Percentiles rank a stretch among this genome's conserved stretches.
phyloP scores from a whole-genome alignment of 768 basidiomycete genomes.

The Clavaria fumosa region DNA sequence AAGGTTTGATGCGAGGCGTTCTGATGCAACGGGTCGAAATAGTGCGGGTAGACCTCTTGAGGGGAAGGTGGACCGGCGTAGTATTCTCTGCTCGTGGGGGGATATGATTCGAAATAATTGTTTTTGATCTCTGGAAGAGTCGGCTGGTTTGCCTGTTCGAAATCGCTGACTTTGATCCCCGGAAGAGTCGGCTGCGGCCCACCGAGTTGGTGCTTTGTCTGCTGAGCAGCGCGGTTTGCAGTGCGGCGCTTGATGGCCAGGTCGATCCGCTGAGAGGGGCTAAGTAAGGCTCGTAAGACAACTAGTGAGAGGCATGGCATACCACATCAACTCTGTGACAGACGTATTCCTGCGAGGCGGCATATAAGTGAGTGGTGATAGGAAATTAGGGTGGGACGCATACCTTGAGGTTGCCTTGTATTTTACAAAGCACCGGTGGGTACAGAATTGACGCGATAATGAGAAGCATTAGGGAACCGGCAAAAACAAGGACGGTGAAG shows the following conservation, averaged over 20 bases:
- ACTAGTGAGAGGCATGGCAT: slow-evolving; percentile 6
- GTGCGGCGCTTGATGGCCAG: slow-evolving; percentile 86
- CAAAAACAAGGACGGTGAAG: slow-evolving; percentile 81
- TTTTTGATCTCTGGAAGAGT: too few relatives aligned
- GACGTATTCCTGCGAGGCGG: slow-evolving; percentile 64
- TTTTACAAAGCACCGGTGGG: slow-evolving; percentile 87
- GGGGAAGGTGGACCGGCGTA: too few relatives aligned
- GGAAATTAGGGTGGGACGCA: too few relatives aligned
- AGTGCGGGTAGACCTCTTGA: too few relatives aligned
- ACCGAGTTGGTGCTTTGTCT: too few relatives aligned
- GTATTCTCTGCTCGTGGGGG: too few relatives aligned
- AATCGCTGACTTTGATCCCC: slow-evolving; percentile 71
- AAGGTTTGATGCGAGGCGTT: too few relatives aligned
- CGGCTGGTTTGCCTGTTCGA: too few relatives aligned
- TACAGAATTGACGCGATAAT: slow-evolving; percentile 79
- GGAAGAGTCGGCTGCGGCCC: slow-evolving; percentile 97
- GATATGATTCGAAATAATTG: too few relatives aligned
- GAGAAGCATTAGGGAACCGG: slow-evolving; percentile 67
- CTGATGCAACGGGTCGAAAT: too few relatives aligned
- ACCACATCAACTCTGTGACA: slow-evolving; percentile 99
- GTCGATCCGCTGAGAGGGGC: slow-evolving; percentile 56
- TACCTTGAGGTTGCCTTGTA: slow-evolving; percentile 94
- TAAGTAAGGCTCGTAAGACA: slow-evolving; percentile 9
- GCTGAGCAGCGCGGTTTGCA: too few relatives aligned
- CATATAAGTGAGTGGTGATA: too few relatives aligned